Evolutionary conservation across 2,329 filamentous ascomycete species (phyloP), one percentile per base, ranked within the genome.

Genomic region (Trichoderma harzianum): DNA sequence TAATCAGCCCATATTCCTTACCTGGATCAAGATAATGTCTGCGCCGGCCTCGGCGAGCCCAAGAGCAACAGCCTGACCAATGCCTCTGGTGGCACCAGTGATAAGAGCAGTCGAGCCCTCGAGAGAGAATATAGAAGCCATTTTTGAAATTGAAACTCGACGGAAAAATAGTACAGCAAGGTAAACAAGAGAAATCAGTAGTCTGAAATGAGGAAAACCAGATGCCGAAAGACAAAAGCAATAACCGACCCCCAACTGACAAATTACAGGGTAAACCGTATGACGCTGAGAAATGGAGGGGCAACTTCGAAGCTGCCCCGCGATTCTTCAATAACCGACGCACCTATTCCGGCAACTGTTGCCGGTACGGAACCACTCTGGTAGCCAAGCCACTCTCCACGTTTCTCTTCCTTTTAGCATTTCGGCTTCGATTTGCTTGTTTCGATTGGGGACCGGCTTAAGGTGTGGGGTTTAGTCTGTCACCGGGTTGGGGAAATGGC

Each of bases 41-140:
- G 87, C 87, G 34, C 88, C 88, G 69, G 87, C 87, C 77, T 89
- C 88, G 70, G 87, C 88, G 26, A 90, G 84, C 21, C 83, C 88
- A 72, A 90, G 78, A 43, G 87, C 88, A 16, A 89, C 85, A 18
- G 87, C 82, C 72, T 88, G 85, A 53, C 88, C 88, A 71, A 89
- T 90, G 74, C 88, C 88, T 12, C 88, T 83, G 2, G 87, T 89
- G 71, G 84, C 86, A 70, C 88, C 88, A 0, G 88, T 90, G 73
- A 90, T 76, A 72, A 89, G 82, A 71, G 87, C 88, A 0, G 86
- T 89, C 74, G 89, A 86, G 76, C 85, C 86, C 72, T 86, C 78
- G 43, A 90, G 84, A 2, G 86, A 88, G 79, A 90, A 90, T 66
- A 85, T 77, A 2, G 80, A 77, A 53, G 79, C 76, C 81, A 86